These are phyloP conservation scores for Lichtheimia hyalospora DNA, from an alignment of 371 early-diverging fungal species.

Conservation along the genomic window DNA sequence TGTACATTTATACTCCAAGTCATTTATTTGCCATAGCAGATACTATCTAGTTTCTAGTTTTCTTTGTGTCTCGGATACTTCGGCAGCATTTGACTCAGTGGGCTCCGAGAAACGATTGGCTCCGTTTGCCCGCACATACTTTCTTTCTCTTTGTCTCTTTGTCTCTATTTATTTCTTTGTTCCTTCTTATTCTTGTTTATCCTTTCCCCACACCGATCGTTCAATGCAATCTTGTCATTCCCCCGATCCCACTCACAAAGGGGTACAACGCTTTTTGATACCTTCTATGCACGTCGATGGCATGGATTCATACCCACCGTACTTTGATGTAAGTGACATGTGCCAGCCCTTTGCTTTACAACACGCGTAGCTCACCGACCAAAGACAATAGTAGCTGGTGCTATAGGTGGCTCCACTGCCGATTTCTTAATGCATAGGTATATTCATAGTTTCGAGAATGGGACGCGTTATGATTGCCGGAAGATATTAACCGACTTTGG, in stretches of 20 bases:
- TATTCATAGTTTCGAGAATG: not conserved
- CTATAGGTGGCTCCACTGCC: constrained; percentile 69
- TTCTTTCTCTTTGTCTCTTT: not conserved
- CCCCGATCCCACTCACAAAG: constrained; percentile 1
- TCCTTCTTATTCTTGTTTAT: not conserved
- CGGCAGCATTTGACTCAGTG: too few relatives aligned
- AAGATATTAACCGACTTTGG: not conserved
- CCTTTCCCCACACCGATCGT: not conserved
- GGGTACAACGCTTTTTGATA: constrained; percentile 19
- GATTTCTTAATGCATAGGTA: constrained; percentile 79
- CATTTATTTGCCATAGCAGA: too few relatives aligned
- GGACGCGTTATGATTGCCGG: not conserved
- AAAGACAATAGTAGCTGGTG: constrained; percentile 70
- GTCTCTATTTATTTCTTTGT: not conserved
- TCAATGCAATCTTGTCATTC: constrained; percentile 9
- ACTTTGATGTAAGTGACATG: constrained; percentile 37
- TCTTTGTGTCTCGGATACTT: too few relatives aligned
- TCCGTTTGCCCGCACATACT: too few relatives aligned
- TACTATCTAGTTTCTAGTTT: too few relatives aligned
- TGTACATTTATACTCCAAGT: too few relatives aligned
- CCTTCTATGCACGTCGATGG: constrained; percentile 28
- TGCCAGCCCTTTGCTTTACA: too few relatives aligned
- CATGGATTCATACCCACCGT: constrained; percentile 41
- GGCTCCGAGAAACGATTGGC: too few relatives aligned
- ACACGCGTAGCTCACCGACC: too few relatives aligned